Conservation (phyloP, 2,329 filamentous ascomycete species). For the Decorospora gaudefroyi region DNA sequence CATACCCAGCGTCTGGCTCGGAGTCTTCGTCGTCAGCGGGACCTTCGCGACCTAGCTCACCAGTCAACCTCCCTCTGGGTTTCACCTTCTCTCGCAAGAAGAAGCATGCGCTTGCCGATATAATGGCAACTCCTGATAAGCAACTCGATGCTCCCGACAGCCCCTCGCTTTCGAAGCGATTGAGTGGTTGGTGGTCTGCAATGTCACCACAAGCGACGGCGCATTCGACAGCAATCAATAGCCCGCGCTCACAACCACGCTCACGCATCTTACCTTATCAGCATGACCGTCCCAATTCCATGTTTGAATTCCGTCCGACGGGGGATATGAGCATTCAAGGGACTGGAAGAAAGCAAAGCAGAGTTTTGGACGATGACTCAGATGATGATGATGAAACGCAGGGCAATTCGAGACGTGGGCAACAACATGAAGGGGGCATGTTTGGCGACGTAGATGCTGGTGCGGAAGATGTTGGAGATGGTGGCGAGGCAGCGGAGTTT, state of each 20-base stretch:
- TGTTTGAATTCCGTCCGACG: slow-evolving; percentile 46
- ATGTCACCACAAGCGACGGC: slow-evolving; percentile 28
- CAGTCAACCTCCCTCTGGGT: slow-evolving; percentile 34
- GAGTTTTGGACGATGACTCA: slow-evolving; percentile 53
- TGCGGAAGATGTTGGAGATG: slow-evolving; percentile 11
- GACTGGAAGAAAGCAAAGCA: slow-evolving; percentile 32
- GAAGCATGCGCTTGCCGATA: slow-evolving; percentile 15
- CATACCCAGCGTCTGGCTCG: slow-evolving; percentile 33
- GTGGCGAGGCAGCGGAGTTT: slow-evolving; percentile 25
- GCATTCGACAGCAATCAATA: slow-evolving; percentile 11
- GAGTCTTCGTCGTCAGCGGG: slow-evolving; percentile 39
- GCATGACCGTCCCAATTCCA: slow-evolving; percentile 40
- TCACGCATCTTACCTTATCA: slow-evolving; percentile 19
- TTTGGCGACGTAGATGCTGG: slow-evolving; percentile 17
- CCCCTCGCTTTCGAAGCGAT: slow-evolving; percentile 37
- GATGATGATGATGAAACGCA: slow-evolving; percentile 35
- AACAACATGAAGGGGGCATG: slow-evolving; percentile 12
- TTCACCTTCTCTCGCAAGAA: slow-evolving; percentile 35
- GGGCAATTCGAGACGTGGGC: slow-evolving; percentile 2
- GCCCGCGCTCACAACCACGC: slow-evolving; percentile 7
- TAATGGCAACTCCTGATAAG: slow-evolving; percentile 11
- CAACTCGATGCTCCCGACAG: slow-evolving; percentile 28
- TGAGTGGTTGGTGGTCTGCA: slow-evolving; percentile 47
- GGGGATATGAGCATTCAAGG: slow-evolving; percentile 28
- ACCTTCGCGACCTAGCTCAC: slow-evolving; percentile 34